phyloP scores from a whole-genome alignment of 2,329 filamentous ascomycete species.

The Cercospora janseana region DNA sequence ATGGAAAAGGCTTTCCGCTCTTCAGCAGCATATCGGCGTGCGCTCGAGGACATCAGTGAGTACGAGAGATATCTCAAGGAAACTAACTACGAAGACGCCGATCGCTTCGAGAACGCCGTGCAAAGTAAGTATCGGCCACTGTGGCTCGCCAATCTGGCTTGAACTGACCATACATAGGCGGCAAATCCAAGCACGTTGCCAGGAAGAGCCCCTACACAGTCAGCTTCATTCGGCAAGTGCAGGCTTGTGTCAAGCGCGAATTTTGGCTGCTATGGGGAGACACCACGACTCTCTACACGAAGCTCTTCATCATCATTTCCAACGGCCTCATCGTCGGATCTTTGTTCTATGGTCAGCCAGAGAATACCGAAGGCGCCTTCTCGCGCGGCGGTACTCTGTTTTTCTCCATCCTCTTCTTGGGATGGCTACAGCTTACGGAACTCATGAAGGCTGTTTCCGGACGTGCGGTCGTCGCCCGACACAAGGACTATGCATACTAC shows the following conservation, averaged over 20 bases:
- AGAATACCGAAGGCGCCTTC: constrained; percentile 62
- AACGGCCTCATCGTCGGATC: constrained; percentile 74
- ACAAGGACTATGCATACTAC: constrained; percentile 68
- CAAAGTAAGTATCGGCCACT: constrained; percentile 31
- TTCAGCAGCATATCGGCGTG: constrained; percentile 60
- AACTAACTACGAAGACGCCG: constrained; percentile 60
- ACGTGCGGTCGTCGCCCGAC: constrained; percentile 65
- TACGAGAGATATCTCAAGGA: constrained; percentile 59
- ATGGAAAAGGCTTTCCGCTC: constrained; percentile 65
- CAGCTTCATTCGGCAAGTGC: constrained; percentile 68
- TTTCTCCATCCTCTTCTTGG: constrained; percentile 65
- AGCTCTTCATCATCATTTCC: constrained; percentile 73
- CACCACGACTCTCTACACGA: constrained; percentile 71
- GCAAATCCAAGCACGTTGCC: constrained; percentile 63
- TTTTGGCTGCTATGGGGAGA: constrained; percentile 78
- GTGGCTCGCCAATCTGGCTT: neutral
- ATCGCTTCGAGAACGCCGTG: constrained; percentile 62
- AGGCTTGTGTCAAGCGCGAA: constrained; percentile 67
- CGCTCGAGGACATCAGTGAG: constrained; percentile 60
- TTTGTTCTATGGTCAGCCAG: constrained; percentile 68
- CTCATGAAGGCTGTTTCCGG: constrained; percentile 74
- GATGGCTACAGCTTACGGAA: constrained; percentile 73
- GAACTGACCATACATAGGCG: constrained; percentile 43
- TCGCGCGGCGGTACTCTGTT: constrained; percentile 62
- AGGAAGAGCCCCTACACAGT: constrained; percentile 75